Base-by-base conservation (phyloP, 345 rosid species). In the Euphorbia tirucalli region DNA sequence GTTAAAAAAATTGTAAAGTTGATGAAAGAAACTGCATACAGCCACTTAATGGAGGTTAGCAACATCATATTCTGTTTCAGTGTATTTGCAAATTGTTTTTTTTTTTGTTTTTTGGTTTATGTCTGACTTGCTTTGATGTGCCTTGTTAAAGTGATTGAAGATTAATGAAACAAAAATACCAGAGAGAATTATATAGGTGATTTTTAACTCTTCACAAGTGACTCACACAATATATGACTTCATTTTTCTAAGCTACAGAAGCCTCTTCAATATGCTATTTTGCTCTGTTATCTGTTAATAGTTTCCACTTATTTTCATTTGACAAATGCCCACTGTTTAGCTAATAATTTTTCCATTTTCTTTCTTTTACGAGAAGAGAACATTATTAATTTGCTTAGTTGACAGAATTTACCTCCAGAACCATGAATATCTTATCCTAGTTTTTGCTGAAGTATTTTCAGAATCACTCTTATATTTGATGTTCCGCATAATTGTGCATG, bases 31-130 rank as follows among this genome's bases (percentile, higher is more conserved):
- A 85, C 89, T 79, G 90, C 99, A 18, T 92, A 75, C 76, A 92
- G 98, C 81, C 98, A 83, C 83, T 79, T 95, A 74, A 77, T 95
- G 89, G 99, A 95, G 96, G 99, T 86, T 69, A 81, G 77, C 32
- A 71, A 71, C 76, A 54, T 75, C 9, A 46, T 22, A 59, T 32
- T 50, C 49, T 43, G 49, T 27, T 41, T 52, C 15, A 24, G 27
- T 25, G 7, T 35, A 16, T 50, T 61, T 35, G 43, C 22, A 27
- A 31, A 11, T 70, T 13, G 37, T 19, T 52, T 56, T 64, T 30
- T 11, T 46, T 4, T 68, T 39, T 9, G n/a, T n/a, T 30, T 15
- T 24, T 16, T 30, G 21, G 6, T 16, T 27, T 44, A 15, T 16
- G 15, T 30, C 48, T 48, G 8, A 15, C 24, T 72, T 30, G 52